Percentiles rank a stretch among this genome's conserved stretches.
Conservation (phyloP, 2,329 filamentous ascomycete genomes). For the Colletotrichum eleusines region DNA sequence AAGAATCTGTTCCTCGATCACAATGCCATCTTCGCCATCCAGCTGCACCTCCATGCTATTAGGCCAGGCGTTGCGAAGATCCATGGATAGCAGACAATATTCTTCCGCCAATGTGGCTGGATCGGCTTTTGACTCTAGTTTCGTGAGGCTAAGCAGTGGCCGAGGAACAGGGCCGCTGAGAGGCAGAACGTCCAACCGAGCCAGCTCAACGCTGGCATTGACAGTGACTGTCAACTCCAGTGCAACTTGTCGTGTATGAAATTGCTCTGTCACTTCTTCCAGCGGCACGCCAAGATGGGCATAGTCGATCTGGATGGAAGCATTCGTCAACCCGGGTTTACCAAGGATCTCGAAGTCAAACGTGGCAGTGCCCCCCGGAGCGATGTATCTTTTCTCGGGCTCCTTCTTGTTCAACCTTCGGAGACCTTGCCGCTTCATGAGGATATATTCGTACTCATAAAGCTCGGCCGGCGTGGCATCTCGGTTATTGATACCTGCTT, state of each 20-base stretch:
- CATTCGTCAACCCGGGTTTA: slow-evolving; percentile 85
- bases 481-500: slow-evolving; percentile 79
- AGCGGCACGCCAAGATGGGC: slow-evolving; percentile 79
- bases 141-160: slow-evolving; percentile 66
- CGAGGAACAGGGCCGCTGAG: slow-evolving; percentile 75
- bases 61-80: slow-evolving; percentile 92
- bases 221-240: slow-evolving; percentile 89
- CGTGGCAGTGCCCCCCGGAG: slow-evolving; percentile 73
- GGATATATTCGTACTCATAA: slow-evolving; percentile 86
- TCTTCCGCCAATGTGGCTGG: slow-evolving; percentile 52
- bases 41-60: slow-evolving; percentile 78
- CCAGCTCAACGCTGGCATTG: slow-evolving; percentile 88
- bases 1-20: slow-evolving; percentile 68
- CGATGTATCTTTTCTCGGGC: slow-evolving; percentile 69
- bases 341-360: slow-evolving; percentile 90
- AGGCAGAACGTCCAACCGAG: slow-evolving; percentile 82
- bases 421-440: slow-evolving; percentile 79
- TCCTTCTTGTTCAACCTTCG: slow-evolving; percentile 63
- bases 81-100: slow-evolving; percentile 83
- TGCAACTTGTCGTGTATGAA: slow-evolving; percentile 86
- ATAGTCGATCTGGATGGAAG: slow-evolving; percentile 87
- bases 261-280: slow-evolving; percentile 77
- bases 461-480: slow-evolving; percentile 83
- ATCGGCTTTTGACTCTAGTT: slow-evolving; percentile 58
- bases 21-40: slow-evolving; percentile 62